Evolutionary conservation across 2,329 filamentous ascomycete genomes (phyloP), one percentile per base, ranked within the genome.

Genomic region (Alternaria viburni): DNA sequence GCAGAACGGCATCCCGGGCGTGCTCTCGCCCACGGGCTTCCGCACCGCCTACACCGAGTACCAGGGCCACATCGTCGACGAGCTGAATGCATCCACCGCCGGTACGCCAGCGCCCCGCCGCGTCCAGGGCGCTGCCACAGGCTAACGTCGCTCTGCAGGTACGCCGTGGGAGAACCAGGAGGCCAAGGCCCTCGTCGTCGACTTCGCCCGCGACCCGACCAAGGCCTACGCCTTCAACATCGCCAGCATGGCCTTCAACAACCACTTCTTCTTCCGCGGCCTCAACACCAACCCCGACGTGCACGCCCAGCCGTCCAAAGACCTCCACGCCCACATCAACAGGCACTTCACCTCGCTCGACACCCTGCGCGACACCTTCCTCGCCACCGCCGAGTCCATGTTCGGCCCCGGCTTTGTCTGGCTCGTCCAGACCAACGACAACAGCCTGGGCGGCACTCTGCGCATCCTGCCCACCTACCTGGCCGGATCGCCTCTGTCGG

Each of bases 391-490:
- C 62, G 86, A 88, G 70, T 87, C 89, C 83, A 97, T 98, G 93
- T 98, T 99, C 83, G 96, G 95, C 58, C 94, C 95, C 0, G 96
- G 96, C 69, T 98, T 96, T 82, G 91, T 98, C 77, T 99, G 96
- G 96, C 90, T 99, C 65, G 92, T 97, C 74, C 77, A 84, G 45
- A 81, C 82, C 57, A 77, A 79, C 60, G 76, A 84, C 23, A 64
- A 64, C 19, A 80, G 83, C 30, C 86, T 81, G 36, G 36, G 36
- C 57, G 73, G 80, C 84, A 74, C 85, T 43, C 81, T 82, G 82
- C 89, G 90, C 74, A 87, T 99, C 75, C 86, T 99, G 62, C 87
- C 89, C 72, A 99, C 96, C 61, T 99, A 98, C 84, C 88, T 94
- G 64, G 94, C 95, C 61, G 96, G 96, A 61, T 92, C 91, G 8